phyloP scores from a whole-genome alignment of 495 filamentous ascomycete genomes.

The Talaromyces ruber region DNA sequence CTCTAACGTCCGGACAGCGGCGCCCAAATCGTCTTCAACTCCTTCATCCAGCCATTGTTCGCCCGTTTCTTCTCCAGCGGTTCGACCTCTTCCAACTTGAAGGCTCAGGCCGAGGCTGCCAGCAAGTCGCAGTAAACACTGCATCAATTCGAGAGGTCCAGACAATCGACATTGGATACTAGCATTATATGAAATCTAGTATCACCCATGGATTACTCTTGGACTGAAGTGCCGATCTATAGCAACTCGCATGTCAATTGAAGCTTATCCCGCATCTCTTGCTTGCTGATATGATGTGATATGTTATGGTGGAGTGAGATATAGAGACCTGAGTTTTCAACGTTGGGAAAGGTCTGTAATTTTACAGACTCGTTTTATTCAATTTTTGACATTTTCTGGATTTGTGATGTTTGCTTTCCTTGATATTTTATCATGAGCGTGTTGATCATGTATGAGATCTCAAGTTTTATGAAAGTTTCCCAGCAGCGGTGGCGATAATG shows the following conservation, averaged over 20 bases:
- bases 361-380: neutral
- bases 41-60: conserved; percentile 84
- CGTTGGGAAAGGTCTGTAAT: neutral
- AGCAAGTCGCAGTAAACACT: conserved; percentile 37
- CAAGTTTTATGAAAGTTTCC: neutral
- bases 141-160: neutral
- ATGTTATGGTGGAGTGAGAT: neutral
- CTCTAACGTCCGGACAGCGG: conserved; percentile 52
- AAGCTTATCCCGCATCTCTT: neutral
- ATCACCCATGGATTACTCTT: neutral
- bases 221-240: neutral
- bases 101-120: conserved; percentile 78
- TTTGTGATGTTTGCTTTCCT: neutral
- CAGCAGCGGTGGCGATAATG: neutral
- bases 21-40: conserved; percentile 93
- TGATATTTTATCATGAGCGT: neutral
- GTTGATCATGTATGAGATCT: neutral
- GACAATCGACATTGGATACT: neutral
- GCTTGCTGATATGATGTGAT: neutral
- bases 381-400: neutral
- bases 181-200: neutral
- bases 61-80: conserved; percentile 76
- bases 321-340: neutral
- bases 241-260: neutral
- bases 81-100: conserved; percentile 80